These are phyloP conservation scores for Pichia kudriavzevii DNA, from an alignment of 1,139 yeast species.

Conservation along the genomic window DNA sequence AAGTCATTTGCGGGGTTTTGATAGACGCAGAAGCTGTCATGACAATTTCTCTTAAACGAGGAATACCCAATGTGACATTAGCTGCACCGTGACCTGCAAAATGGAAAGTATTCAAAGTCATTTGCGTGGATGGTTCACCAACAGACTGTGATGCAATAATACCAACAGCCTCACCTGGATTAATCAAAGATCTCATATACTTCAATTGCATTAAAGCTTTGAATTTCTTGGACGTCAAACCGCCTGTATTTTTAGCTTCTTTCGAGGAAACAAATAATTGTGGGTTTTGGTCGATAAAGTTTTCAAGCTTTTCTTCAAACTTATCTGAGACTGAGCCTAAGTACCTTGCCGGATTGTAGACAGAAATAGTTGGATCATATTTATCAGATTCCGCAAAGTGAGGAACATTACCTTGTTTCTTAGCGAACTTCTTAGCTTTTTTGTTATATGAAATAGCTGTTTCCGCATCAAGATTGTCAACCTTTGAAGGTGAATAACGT, in stretches of 20 bases:
- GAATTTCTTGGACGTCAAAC: conserved; percentile 77
- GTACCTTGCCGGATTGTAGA: conserved; percentile 80
- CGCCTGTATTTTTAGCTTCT: conserved; percentile 39
- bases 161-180: conserved; percentile 98
- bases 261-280: conserved; percentile 47
- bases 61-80: conserved; percentile 97
- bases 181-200: conserved; percentile 90
- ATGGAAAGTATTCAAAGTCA: conserved; percentile 99
- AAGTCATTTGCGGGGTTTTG: conserved; percentile 96
- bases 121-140: conserved; percentile 99
- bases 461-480: conserved; percentile 74
- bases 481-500: conserved; percentile 81
- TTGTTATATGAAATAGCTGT: conserved; percentile 73
- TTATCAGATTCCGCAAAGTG: conserved; percentile 56
- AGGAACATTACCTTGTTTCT: conserved; percentile 56
- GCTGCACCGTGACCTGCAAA: conserved; percentile 99
- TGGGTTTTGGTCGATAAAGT: conserved; percentile 50
- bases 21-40: conserved; percentile 97
- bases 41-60: conserved; percentile 99
- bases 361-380: conserved; percentile 85
- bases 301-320: conserved; percentile 75
- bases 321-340: conserved; percentile 90
- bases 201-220: conserved; percentile 96
- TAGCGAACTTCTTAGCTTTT: conserved; percentile 68
- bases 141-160: conserved; percentile 96